Base-by-base conservation (phyloP, 73 alveolate species). In the Symbiodinium natans region DNA sequence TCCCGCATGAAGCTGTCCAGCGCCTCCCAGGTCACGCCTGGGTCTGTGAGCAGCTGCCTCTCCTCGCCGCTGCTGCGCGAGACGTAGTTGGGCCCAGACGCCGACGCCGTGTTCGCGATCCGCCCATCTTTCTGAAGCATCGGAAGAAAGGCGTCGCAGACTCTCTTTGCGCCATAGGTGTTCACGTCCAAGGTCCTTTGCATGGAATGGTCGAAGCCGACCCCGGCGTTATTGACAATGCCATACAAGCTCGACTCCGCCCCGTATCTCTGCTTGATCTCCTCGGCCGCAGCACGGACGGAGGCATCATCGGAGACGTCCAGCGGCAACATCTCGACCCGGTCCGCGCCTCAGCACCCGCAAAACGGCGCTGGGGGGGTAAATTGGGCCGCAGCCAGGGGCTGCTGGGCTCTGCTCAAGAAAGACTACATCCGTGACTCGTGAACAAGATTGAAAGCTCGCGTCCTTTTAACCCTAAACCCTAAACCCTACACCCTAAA, bases 171-270 rank as follows among this genome's bases (percentile, higher is more conserved):
- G 31, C 98, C 98, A 23, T 74, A 74, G 59, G 90, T 74, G 59
- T 92, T 92, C 87, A 75, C 80, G 83, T 73, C 80, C 98, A 92
- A 41, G 31, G 98, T 92, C 33, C 80, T 74, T 41, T 56, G 52
- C 98, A 75, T 92, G 82, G 98, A 92, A 25, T 42, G 52, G 52
- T 23, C 82, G 56, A 92, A 92, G 56, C 98, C 98, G 29, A 74
- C 90, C 59, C 92, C 95, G 6, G 98, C 98, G 59, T 92, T 92
- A 92, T 74, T 92, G 73, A 92, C 90, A n/a, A 92, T 92, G 90
- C 92, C 90, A n/a, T 74, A 92, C 31, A 34, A 36, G 41, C 86
- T 34, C 48, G 43, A 75, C 48, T 36, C 33, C 25, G 86, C 41
- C 34, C 63, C 92, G n/a, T 40, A 92, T 84, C 74, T 73, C 90